These are phyloP conservation scores for Inonotus obliquus DNA, from an alignment of 1,284 basidiomycete species.

Conservation along the genomic window DNA sequence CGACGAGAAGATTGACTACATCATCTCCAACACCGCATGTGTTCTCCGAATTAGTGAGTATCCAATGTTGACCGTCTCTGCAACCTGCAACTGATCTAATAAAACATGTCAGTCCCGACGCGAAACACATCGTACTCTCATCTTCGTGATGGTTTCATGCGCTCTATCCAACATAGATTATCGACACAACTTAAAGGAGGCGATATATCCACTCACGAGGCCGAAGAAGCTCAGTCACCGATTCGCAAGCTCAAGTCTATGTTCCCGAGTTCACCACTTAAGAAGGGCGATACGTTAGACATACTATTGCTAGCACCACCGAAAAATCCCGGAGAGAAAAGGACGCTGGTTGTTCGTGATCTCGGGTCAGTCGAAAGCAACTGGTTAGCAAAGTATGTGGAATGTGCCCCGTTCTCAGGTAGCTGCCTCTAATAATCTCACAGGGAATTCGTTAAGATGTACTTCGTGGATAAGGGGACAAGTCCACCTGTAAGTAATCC, in stretches of 20 bases:
- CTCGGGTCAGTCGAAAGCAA: slow-evolving; percentile 64
- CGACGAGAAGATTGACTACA: slow-evolving; percentile 66
- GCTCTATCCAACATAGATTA: slow-evolving; percentile 67
- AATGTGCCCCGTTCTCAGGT: no score
- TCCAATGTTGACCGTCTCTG: not conserved
- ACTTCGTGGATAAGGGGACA: slow-evolving; percentile 64
- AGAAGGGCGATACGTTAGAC: slow-evolving; percentile 64
- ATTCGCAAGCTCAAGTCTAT: slow-evolving; percentile 69
- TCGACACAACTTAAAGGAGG: slow-evolving; percentile 48
- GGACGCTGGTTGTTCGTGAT: slow-evolving; percentile 64
- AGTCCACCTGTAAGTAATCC: slow-evolving; percentile 59
- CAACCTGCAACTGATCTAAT: slow-evolving; percentile 7
- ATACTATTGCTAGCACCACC: slow-evolving; percentile 56
- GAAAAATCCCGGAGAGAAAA: slow-evolving; percentile 37
- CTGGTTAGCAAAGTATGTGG: slow-evolving; percentile 53
- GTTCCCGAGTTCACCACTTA: slow-evolving; percentile 64
- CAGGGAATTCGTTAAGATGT: slow-evolving; percentile 63
- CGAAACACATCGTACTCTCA: slow-evolving; percentile 79
- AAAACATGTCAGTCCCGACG: slow-evolving; percentile 60
- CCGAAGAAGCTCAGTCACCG: slow-evolving; percentile 52
- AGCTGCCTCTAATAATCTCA: not conserved
- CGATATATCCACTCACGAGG: slow-evolving; percentile 52
- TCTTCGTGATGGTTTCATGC: slow-evolving; percentile 81
- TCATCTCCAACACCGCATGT: slow-evolving; percentile 65
- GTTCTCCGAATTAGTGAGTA: slow-evolving; percentile 67